Percentiles rank a stretch among this genome's conserved stretches.
phyloP scores from a whole-genome alignment of 192 early-diverging fungal species.

The Podila epicladia region DNA sequence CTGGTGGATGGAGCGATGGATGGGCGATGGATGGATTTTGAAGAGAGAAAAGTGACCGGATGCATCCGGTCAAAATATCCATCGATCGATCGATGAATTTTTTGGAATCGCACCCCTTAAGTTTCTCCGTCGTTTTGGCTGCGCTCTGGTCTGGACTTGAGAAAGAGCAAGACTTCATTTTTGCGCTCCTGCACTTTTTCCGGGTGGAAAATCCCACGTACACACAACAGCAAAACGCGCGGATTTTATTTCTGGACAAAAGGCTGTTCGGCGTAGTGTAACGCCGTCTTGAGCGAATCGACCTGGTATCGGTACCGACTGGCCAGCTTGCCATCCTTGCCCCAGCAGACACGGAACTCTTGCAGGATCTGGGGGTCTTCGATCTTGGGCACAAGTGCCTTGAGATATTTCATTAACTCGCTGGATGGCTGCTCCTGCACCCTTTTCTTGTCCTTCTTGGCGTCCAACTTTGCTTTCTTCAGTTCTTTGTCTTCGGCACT shows the following conservation, averaged over 20 bases:
- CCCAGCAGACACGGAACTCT: constrained; percentile 34
- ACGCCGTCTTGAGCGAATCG: constrained; percentile 38
- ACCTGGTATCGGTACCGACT: constrained; percentile 33
- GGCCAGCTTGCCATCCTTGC: constrained; percentile 36
- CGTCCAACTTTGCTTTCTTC: not conserved
- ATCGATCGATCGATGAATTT: not conserved
- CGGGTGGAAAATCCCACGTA: too few relatives aligned
- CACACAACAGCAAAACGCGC: too few relatives aligned
- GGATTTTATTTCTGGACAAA: constrained; percentile 10
- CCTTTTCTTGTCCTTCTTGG: constrained; percentile 1
- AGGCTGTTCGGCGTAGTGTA: constrained; percentile 37
- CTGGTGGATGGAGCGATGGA: constrained; percentile 14
- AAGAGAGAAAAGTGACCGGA: not conserved
- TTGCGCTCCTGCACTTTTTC: too few relatives aligned
- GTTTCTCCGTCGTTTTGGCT: too few relatives aligned
- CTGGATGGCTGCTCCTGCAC: constrained; percentile 20
- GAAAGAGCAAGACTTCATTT: too few relatives aligned
- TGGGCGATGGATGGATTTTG: constrained; percentile 21
- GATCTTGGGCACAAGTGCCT: constrained; percentile 22
- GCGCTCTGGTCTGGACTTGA: too few relatives aligned
- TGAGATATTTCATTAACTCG: constrained; percentile 18
- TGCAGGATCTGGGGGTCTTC: constrained; percentile 24
- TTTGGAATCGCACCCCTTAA: not conserved
- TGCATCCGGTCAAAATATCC: not conserved
- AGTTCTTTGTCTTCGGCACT: not conserved